Evolutionary conservation across 2,329 filamentous ascomycete genomes (phyloP), one percentile per base, ranked within the genome.

Genomic region (Lizonia empirigonia): DNA sequence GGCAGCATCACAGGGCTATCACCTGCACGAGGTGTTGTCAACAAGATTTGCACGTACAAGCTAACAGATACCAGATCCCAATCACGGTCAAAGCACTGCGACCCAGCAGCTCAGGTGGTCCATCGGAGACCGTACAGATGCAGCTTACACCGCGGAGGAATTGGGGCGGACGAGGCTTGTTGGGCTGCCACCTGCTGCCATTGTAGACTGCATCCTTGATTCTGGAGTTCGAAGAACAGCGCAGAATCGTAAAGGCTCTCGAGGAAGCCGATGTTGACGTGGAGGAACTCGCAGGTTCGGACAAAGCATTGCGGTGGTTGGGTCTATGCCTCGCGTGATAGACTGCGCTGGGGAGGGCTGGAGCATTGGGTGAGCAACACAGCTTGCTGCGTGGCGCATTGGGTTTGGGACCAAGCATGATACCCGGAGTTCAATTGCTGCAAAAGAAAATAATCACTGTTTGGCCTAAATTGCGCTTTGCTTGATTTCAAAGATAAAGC

Each of bases 151-250:
- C 93, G 44, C 82, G 85, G 63, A 83, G 85, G 35, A 81, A 92
- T 68, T 99, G 94, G 93, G 93, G 93, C 60, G 94, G 94, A 23
- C 82, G 91, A 72, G 94, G 93, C 10, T 77, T 95, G 71, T 77
- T 99, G 64, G 93, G 93, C 46, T 99, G 93, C 72, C 92, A 97
- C 76, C 83, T 97, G 58, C 76, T 96, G 60, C 91, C 90, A 20
- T 62, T 95, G 49, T 96, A 78, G 82, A 38, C 23, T 36, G 34
- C 7, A 30, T 15, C 26, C 19, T 20, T 24, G 34, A 15, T 7
- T 6, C 15, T 33, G 32, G 32, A 19, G 32, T 16, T 34, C 15
- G 12, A 6, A 18, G 22, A 16, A 26, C 12, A 13, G 12, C 12
- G 16, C 16, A 20, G n/a, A 13, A 35, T 23, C 12, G 19, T 33